Conservation (phyloP, 331 rosid species). For the Erythrophleum ivorense region DNA sequence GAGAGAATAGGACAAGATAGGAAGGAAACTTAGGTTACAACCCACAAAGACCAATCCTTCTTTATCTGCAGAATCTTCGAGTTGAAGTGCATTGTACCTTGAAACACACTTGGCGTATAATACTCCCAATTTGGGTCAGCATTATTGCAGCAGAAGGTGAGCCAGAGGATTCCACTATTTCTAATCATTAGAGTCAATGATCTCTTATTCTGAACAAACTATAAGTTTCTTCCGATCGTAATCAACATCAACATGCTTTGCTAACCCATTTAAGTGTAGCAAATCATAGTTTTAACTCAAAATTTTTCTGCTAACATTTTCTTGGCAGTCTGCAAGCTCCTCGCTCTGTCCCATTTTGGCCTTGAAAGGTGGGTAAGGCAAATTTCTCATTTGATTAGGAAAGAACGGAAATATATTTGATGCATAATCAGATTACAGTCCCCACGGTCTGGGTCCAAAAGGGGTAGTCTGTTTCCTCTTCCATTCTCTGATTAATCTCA, state of each 20-base stretch:
- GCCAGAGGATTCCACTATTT: conserved; percentile 13
- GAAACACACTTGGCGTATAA: not conserved
- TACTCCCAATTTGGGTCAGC: not conserved
- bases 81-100: not conserved
- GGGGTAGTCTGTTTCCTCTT: too few species aligned
- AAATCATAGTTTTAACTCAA: not conserved
- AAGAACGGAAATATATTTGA: not conserved
- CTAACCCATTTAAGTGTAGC: not conserved
- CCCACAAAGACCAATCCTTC: not conserved
- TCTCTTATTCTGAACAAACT: not conserved
- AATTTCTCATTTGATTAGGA: not conserved
- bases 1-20: not conserved
- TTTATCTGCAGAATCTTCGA: conserved; percentile 4
- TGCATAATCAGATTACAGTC: not conserved
- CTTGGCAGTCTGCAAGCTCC: not conserved
- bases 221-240: not conserved
- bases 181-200: not conserved
- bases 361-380: not conserved
- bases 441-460: too few species aligned
- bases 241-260: not conserved
- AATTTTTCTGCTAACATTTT: not conserved
- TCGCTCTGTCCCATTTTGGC: conserved; percentile 1
- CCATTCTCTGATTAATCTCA: too few species aligned
- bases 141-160: not conserved
- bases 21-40: not conserved